phyloP scores from a whole-genome alignment of 805 yeast genomes.

The Vanderwaltozyma verrucispora region DNA sequence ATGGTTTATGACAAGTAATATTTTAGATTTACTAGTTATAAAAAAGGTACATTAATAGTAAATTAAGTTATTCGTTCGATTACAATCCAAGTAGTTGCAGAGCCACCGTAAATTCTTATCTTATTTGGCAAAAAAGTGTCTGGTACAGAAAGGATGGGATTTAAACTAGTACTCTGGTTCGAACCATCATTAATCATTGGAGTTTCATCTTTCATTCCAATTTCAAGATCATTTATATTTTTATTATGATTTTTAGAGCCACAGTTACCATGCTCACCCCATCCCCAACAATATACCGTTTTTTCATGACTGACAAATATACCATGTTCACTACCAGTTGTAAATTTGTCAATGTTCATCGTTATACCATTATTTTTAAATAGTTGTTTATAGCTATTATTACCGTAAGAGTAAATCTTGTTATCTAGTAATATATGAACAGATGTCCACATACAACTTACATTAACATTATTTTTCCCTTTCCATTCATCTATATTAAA shows the following conservation, averaged over 20 bases:
- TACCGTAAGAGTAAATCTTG: slow-evolving; percentile 48
- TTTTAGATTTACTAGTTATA: too few relatives aligned
- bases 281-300: slow-evolving; percentile 74
- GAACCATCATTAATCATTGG: slow-evolving; percentile 15
- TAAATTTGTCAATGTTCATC: slow-evolving; percentile 12
- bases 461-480: not conserved
- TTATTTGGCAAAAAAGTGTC: too few relatives aligned
- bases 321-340: slow-evolving; percentile 86
- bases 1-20: too few relatives aligned
- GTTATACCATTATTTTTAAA: slow-evolving; percentile 18
- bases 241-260: too few relatives aligned
- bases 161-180: too few relatives aligned
- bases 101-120: too few relatives aligned
- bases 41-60: too few relatives aligned
- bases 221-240: too few relatives aligned
- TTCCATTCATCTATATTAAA: slow-evolving; percentile 10
- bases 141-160: too few relatives aligned
- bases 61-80: too few relatives aligned
- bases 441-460: slow-evolving; percentile 65
- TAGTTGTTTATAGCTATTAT: slow-evolving; percentile 66
- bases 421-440: slow-evolving; percentile 36
- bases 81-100: too few relatives aligned
- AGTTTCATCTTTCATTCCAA: too few relatives aligned
- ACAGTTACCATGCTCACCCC: slow-evolving; percentile 99
- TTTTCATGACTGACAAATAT: slow-evolving; percentile 28